phyloP scores from a whole-genome alignment of 2,329 filamentous ascomycete species.

The Paraphaeosphaeria minitans region DNA sequence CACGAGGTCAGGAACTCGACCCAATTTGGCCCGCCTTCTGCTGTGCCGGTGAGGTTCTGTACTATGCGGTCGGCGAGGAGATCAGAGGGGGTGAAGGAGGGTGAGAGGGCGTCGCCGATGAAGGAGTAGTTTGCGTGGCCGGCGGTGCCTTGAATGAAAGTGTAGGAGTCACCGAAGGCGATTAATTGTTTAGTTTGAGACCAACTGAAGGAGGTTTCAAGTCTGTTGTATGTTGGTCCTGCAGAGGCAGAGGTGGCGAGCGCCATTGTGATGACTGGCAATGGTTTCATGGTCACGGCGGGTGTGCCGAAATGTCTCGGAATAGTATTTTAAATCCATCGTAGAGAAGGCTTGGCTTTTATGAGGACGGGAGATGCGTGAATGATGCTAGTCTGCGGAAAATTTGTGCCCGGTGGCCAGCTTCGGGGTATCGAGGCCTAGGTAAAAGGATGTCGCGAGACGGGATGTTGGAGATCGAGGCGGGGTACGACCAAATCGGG shows the following conservation, averaged over 20 bases:
- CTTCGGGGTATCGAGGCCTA: neutral
- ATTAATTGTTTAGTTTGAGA: slow-evolving; percentile 34
- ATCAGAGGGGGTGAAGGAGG: slow-evolving; percentile 51
- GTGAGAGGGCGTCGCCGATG: slow-evolving; percentile 59
- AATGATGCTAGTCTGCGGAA: neutral
- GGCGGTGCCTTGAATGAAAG: slow-evolving; percentile 60
- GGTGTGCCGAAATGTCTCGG: neutral
- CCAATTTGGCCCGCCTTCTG: slow-evolving; percentile 62
- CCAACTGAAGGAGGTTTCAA: slow-evolving; percentile 23
- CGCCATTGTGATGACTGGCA: neutral
- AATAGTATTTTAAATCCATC: neutral
- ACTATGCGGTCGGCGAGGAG: slow-evolving; percentile 57
- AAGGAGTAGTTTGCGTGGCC: slow-evolving; percentile 59
- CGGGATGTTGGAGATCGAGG: neutral
- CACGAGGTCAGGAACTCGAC: slow-evolving; percentile 60
- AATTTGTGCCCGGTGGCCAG: neutral
- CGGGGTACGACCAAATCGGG: neutral
- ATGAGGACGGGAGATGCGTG: neutral
- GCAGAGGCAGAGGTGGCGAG: neutral
- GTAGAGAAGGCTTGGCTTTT: neutral
- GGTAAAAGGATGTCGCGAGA: neutral
- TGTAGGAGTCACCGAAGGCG: slow-evolving; percentile 59
- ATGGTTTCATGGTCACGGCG: neutral
- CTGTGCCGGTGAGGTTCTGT: slow-evolving; percentile 58
- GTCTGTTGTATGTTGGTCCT: neutral